Evolutionary conservation across 495 filamentous ascomycete species (phyloP).

Genomic region (Melanomma pulvis-pyrius): DNA sequence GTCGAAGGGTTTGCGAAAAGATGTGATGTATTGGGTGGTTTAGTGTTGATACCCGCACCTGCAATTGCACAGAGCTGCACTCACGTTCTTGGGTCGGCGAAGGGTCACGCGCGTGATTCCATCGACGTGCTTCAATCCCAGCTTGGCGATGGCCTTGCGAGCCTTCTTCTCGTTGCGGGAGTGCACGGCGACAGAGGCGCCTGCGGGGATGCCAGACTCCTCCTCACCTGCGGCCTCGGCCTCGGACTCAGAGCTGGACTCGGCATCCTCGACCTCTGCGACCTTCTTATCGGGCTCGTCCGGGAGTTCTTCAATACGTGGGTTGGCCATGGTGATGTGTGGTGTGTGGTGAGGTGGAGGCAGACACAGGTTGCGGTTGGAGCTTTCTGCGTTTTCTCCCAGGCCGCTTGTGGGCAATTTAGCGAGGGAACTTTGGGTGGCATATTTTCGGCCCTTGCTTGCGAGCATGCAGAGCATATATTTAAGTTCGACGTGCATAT

Average conservation of each 20-base stretch:
- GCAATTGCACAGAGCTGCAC: conserved; percentile 43
- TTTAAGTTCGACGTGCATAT: neutral
- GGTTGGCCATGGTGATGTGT: conserved; percentile 81
- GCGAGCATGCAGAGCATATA: neutral
- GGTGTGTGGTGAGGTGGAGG: conserved; percentile 46
- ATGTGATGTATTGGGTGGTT: neutral
- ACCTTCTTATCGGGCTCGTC: conserved; percentile 79
- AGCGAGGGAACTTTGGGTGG: conserved; percentile 7
- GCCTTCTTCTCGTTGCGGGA: conserved; percentile 99
- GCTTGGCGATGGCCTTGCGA: conserved; percentile 95
- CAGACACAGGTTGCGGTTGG: conserved; percentile 29
- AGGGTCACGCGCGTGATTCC: conserved; percentile 98
- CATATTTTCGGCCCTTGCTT: neutral
- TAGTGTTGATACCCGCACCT: neutral
- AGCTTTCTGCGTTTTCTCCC: conserved; percentile 24
- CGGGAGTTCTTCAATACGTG: conserved; percentile 94
- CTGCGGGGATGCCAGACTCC: conserved; percentile 75
- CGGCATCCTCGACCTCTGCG: conserved; percentile 75
- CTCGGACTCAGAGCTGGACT: conserved; percentile 74
- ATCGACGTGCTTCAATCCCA: conserved; percentile 91
- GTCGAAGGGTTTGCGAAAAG: neutral
- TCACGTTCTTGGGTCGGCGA: conserved; percentile 96
- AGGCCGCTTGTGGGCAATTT: conserved; percentile 29
- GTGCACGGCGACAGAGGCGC: conserved; percentile 86
- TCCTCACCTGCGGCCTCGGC: conserved; percentile 55